A percentile compares a stretch with the other conserved stretches of the same genome.
Evolutionary conservation across 202 grass and related monocot species (phyloP).

Genomic region (Digitaria exilis): DNA sequence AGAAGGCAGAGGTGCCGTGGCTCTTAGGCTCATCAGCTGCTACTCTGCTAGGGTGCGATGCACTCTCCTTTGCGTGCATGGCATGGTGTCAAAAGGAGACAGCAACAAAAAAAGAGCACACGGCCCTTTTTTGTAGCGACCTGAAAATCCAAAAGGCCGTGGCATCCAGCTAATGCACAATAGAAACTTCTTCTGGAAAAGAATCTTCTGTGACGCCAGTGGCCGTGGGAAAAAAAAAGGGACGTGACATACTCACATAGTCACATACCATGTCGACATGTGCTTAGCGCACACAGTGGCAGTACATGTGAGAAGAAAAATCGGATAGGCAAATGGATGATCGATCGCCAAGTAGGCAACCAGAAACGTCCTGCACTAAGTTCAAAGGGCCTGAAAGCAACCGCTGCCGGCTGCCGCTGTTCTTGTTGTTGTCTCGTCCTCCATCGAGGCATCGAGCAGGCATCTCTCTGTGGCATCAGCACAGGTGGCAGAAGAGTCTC

Average conservation of each 20-base stretch:
- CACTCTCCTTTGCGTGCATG: not conserved
- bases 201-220: not conserved
- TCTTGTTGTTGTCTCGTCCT: not conserved
- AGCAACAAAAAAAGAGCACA: not conserved
- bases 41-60: not conserved
- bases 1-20: not conserved
- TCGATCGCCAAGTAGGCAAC: slow-evolving; percentile 39
- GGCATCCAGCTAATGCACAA: slow-evolving; percentile 1
- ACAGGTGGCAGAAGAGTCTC: not conserved
- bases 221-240: not conserved
- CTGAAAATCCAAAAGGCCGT: not conserved
- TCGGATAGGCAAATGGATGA: not conserved
- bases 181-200: not conserved
- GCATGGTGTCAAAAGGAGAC: not conserved
- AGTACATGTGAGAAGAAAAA: slow-evolving; percentile 17
- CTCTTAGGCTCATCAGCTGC: not conserved
- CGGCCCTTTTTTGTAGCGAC: not conserved
- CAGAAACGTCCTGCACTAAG: slow-evolving; percentile 22
- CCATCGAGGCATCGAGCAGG: slow-evolving; percentile 33
- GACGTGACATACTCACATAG: not conserved
- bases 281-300: not conserved
- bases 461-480: slow-evolving; percentile 36
- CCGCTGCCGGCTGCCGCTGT: not conserved
- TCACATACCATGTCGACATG: not conserved
- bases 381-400: slow-evolving; percentile 38